Percentiles rank a stretch among this genome's conserved stretches.
Conservation (phyloP, 805 yeast genomes). For the Kodamaea restingae region DNA sequence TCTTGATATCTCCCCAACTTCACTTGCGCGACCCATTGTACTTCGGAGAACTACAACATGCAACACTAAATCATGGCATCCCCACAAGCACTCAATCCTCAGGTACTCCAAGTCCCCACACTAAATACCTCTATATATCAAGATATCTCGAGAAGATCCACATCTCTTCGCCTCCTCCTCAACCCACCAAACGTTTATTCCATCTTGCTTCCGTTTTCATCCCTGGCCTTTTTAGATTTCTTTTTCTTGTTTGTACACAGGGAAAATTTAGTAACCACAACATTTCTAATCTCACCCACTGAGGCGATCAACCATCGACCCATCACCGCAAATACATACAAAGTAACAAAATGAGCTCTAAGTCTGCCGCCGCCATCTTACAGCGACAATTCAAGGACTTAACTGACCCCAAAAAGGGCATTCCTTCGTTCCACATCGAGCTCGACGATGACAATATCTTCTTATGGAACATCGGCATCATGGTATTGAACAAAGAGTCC, state of each 20-base stretch:
- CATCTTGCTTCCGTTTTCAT: too few relatives aligned
- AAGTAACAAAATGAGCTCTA: slow-evolving; percentile 35
- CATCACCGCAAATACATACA: background rate
- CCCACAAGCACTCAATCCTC: too few relatives aligned
- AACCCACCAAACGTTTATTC: too few relatives aligned
- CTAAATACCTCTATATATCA: too few relatives aligned
- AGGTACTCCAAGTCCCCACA: too few relatives aligned
- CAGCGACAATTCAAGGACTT: slow-evolving; percentile 93
- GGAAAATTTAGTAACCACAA: slow-evolving; percentile 9
- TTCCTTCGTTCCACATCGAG: slow-evolving; percentile 59
- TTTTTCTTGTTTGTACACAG: slow-evolving; percentile 6
- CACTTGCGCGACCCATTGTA: too few relatives aligned
- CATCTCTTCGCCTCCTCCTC: too few relatives aligned
- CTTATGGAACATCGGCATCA: slow-evolving; percentile 82
- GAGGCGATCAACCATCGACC: background rate
- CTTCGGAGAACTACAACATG: too few relatives aligned
- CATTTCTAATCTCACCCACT: slow-evolving; percentile 9
- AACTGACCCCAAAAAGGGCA: slow-evolving; percentile 82
- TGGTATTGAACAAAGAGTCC: slow-evolving; percentile 86
- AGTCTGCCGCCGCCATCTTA: slow-evolving; percentile 74
- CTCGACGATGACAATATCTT: slow-evolving; percentile 55
- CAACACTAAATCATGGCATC: too few relatives aligned
- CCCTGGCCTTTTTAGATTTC: background rate
- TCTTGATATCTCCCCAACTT: too few relatives aligned
- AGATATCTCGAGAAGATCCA: too few relatives aligned